A percentile compares a stretch with the other conserved stretches of the same genome.
Conservation (phyloP, 441 rosid genomes). For the Aquilaria agallochum region DNA sequence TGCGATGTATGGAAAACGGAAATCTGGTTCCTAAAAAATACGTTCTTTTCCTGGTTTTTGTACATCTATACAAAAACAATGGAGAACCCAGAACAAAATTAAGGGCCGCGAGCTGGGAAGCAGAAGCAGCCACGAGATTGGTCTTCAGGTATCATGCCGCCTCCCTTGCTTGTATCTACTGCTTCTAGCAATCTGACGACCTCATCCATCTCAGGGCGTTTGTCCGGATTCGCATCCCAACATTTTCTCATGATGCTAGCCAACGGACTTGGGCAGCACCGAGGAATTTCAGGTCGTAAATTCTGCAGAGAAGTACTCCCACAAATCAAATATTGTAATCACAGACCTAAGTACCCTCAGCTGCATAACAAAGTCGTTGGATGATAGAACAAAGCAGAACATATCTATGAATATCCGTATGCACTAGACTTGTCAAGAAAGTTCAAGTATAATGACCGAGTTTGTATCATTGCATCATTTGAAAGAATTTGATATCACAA, state of each 20-base stretch:
- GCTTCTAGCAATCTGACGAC: conserved; percentile 58
- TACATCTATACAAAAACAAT: too few relatives aligned
- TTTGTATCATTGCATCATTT: too few relatives aligned
- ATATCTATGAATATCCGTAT: too few relatives aligned
- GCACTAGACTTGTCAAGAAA: too few relatives aligned
- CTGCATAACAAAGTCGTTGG: too few relatives aligned
- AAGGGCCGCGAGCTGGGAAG: conserved; percentile 59
- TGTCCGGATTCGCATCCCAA: conserved; percentile 56
- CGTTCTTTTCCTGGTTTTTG: too few relatives aligned
- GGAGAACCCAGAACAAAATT: conserved; percentile 6
- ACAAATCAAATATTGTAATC: conserved; percentile 1
- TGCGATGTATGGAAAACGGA: too few relatives aligned
- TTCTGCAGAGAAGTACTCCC: conserved; percentile 30
- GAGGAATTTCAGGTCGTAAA: conserved; percentile 59
- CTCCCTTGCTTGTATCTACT: conserved; percentile 62
- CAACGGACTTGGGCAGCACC: conserved; percentile 57
- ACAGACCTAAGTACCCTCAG: background rate
- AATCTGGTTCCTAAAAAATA: too few relatives aligned
- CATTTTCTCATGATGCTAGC: conserved; percentile 63
- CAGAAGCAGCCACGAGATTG: conserved; percentile 52
- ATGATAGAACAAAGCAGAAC: too few relatives aligned
- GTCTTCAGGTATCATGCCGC: conserved; percentile 76
- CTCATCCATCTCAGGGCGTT: conserved; percentile 63
- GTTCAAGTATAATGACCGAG: background rate
- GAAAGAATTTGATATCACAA: too few relatives aligned